phyloP scores from a whole-genome alignment of 768 basidiomycete genomes.

The Rossbeevera mucosa region DNA sequence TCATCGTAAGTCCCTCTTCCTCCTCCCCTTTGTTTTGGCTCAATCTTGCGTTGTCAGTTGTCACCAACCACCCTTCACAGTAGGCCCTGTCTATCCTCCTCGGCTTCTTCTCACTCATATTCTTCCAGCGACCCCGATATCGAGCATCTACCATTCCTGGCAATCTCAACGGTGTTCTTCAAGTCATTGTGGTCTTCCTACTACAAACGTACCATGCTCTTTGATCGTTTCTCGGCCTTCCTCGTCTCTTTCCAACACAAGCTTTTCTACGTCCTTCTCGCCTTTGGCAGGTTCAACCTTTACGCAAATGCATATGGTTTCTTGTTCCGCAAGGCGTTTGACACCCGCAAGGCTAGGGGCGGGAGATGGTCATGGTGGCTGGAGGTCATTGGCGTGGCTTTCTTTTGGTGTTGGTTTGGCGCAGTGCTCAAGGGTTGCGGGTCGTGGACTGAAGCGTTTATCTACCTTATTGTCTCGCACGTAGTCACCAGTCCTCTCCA shows the following conservation, averaged over 20 bases:
- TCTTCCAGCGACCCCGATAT: conserved; percentile 72
- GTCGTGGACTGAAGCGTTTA: conserved; percentile 61
- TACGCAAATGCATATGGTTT: conserved; percentile 82
- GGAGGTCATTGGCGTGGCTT: conserved; percentile 70
- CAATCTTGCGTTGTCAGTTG: conserved; percentile 48
- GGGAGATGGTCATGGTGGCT: conserved; percentile 74
- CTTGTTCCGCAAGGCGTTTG: conserved; percentile 61
- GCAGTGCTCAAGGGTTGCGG: conserved; percentile 66
- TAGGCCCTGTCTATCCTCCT: conserved; percentile 35
- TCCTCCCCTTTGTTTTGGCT: neutral
- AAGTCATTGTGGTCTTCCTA: conserved; percentile 88
- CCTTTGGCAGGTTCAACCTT: conserved; percentile 91
- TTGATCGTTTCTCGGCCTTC: conserved; percentile 63
- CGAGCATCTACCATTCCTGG: conserved; percentile 89
- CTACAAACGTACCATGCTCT: conserved; percentile 81
- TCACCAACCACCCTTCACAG: conserved; percentile 97
- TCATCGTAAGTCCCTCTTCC: conserved; percentile 62
- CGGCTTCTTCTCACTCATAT: conserved; percentile 5
- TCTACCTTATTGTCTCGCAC: conserved; percentile 82
- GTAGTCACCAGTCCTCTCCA: conserved; percentile 86
- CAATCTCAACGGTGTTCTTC: conserved; percentile 86
- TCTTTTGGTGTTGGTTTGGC: conserved; percentile 90
- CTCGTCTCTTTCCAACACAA: conserved; percentile 82
- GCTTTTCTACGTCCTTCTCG: conserved; percentile 87
- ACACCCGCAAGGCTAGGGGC: conserved; percentile 59